phyloP scores from a whole-genome alignment of 176 grass and related monocot genomes.

The Urochloa ruziziensis region DNA sequence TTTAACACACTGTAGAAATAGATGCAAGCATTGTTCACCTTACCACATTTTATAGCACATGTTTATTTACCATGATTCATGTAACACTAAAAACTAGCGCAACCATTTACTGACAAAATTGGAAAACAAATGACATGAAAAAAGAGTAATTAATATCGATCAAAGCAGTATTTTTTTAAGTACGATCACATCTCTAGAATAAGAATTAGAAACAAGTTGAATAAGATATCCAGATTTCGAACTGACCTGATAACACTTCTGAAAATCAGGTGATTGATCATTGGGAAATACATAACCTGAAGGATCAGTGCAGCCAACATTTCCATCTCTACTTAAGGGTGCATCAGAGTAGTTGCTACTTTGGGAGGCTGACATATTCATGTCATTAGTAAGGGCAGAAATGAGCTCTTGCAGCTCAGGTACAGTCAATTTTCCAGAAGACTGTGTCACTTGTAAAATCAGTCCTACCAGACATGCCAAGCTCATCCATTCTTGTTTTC shows the following conservation, averaged over 20 bases:
- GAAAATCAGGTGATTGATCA: constrained; percentile 30
- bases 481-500: constrained; percentile 49
- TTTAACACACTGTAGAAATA: not conserved
- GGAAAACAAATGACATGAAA: not conserved
- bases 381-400: constrained; percentile 40
- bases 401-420: constrained; percentile 64
- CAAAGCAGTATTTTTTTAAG: not conserved
- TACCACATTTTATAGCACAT: no score
- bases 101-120: not conserved
- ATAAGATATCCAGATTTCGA: not conserved
- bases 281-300: not conserved
- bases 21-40: not conserved
- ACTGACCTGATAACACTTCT: constrained; percentile 43
- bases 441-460: constrained; percentile 30
- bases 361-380: constrained; percentile 2
- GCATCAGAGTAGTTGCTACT: constrained; percentile 3
- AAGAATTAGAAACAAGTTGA: not conserved
- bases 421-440: constrained; percentile 39
- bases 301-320: not conserved
- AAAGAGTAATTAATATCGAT: not conserved
- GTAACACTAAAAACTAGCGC: not conserved
- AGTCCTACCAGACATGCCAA: constrained; percentile 37
- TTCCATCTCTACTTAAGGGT: not conserved
- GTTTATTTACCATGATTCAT: no score
- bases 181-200: not conserved